A percentile compares a stretch with the other conserved stretches of the same genome.
Evolutionary conservation across 2,329 filamentous ascomycete genomes (phyloP).

Genomic region (Teratosphaeria viscida): DNA sequence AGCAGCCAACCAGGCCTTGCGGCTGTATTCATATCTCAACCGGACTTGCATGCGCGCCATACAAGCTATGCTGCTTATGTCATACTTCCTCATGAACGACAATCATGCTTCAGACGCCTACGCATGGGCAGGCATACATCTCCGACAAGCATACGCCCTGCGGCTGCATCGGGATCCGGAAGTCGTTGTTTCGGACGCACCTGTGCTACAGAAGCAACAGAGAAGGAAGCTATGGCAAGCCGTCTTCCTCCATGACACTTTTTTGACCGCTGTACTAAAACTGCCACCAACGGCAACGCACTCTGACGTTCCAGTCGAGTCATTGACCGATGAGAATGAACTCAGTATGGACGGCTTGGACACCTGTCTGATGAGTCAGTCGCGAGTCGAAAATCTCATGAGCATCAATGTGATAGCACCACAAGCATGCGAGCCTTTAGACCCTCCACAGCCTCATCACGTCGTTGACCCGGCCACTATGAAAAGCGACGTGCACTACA

Average conservation of each 20-base stretch:
- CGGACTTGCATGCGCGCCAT: conserved; percentile 62
- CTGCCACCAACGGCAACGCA: conserved; percentile 69
- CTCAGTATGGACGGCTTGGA: conserved; percentile 43
- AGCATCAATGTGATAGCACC: conserved; percentile 40
- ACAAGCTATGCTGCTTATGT: conserved; percentile 72
- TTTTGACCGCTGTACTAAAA: conserved; percentile 66
- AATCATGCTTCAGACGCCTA: conserved; percentile 76
- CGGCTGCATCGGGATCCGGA: conserved; percentile 71
- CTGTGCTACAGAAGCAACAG: conserved; percentile 64
- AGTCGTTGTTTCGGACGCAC: conserved; percentile 55
- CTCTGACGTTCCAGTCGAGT: conserved; percentile 67
- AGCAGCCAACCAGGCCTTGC: conserved; percentile 65
- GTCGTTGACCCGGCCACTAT: conserved; percentile 21
- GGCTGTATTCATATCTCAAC: conserved; percentile 67
- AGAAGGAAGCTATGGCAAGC: conserved; percentile 74
- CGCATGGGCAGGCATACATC: conserved; percentile 68
- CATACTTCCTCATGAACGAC: conserved; percentile 77
- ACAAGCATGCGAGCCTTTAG: conserved; percentile 24
- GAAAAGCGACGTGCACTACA: conserved; percentile 41
- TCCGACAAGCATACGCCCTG: conserved; percentile 72
- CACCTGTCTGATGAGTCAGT: conserved; percentile 41
- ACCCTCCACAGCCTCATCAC: conserved; percentile 24
- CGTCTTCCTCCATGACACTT: conserved; percentile 70
- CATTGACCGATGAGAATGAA: conserved; percentile 56
- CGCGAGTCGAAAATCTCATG: conserved; percentile 40